phyloP scores from a whole-genome alignment of 2,329 filamentous ascomycete genomes.

The Cladosporium colombiae region DNA sequence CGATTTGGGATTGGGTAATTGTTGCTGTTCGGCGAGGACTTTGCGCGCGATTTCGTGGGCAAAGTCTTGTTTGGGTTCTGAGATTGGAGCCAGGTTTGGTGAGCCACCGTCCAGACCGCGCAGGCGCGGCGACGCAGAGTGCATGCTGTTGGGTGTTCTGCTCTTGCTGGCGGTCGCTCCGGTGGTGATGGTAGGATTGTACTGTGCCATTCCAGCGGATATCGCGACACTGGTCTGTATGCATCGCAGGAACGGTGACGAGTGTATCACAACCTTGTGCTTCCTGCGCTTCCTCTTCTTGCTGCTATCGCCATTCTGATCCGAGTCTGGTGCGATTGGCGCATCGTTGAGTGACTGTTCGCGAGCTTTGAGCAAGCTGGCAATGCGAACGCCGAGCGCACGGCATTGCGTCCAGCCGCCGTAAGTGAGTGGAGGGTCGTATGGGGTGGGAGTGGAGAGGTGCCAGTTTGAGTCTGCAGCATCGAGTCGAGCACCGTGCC shows the following conservation, averaged over 20 bases:
- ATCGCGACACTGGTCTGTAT: constrained; percentile 90
- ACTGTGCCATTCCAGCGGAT: constrained; percentile 77
- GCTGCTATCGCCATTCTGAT: constrained; percentile 4
- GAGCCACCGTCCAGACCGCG: constrained; percentile 32
- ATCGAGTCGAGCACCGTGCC: constrained; percentile 92
- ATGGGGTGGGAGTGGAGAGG: constrained; percentile 86
- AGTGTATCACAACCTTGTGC: constrained; percentile 83
- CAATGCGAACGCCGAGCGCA: constrained; percentile 79
- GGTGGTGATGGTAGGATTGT: constrained; percentile 45
- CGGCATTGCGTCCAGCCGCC: constrained; percentile 88
- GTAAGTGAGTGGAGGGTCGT: constrained; percentile 93
- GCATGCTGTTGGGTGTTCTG: constrained; percentile 33
- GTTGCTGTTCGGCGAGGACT: constrained; percentile 37
- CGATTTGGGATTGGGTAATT: constrained; percentile 47
- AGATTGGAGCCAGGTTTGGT: constrained; percentile 34
- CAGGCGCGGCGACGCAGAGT: constrained; percentile 37
- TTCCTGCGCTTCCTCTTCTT: constrained; percentile 54
- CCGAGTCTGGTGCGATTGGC: neutral
- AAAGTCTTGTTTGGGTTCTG: constrained; percentile 41
- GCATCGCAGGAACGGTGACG: constrained; percentile 90
- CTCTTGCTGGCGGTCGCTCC: constrained; percentile 31
- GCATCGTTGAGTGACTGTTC: constrained; percentile 38
- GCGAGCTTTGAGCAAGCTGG: constrained; percentile 62
- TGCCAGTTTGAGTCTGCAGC: constrained; percentile 96
- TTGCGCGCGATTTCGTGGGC: constrained; percentile 39